Evolutionary conservation across 495 filamentous ascomycete species (phyloP), one percentile per base, ranked within the genome.

Genomic region (Peziza echinospora): DNA sequence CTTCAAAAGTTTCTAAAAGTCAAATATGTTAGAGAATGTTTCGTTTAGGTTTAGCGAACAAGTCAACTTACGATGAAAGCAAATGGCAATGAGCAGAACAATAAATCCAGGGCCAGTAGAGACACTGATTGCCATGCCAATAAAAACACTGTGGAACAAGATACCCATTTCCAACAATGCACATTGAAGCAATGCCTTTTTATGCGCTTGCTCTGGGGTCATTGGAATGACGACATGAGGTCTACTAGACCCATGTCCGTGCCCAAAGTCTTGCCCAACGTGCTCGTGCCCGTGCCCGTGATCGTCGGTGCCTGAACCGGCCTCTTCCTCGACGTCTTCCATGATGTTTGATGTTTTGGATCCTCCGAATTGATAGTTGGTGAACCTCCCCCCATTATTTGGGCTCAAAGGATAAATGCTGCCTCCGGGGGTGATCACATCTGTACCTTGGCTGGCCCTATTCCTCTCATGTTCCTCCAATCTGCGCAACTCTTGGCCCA

Each of bases 51-150:
- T n/a, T n/a, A n/a, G n/a, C n/a, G n/a, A n/a, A n/a, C n/a, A n/a
- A 17, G 30, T 11, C 3, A 19, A 24, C 46, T 24, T 45, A 51
- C 49, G 83, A 48, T 91, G 83, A 55, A 91, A 85, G 43, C 71
- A 70, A 44, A 91, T 87, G 19, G 83, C 83, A 28, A 84, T 67
- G 0, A 91, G 68, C 50, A 91, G 80, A 7, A 87, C 78, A 41
- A 78, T 66, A 55, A 91, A 91, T 0, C 76, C 70, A 5, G 79
- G 75, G 0, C 81, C 82, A 0, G 76, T 79, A 5, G 83, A 76
- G 7, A 87, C 82, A n/a, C 77, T 82, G 25, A 91, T 64, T 3
- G 83, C 81, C 80, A 91, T 86, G 39, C 82, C 82, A 54, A 91
- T 91, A 55, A 91, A 91, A 30, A 91, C 71, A 52, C 76, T 80